phyloP scores from a whole-genome alignment of 495 filamentous ascomycete species.

The Bathelium albidoporum region DNA sequence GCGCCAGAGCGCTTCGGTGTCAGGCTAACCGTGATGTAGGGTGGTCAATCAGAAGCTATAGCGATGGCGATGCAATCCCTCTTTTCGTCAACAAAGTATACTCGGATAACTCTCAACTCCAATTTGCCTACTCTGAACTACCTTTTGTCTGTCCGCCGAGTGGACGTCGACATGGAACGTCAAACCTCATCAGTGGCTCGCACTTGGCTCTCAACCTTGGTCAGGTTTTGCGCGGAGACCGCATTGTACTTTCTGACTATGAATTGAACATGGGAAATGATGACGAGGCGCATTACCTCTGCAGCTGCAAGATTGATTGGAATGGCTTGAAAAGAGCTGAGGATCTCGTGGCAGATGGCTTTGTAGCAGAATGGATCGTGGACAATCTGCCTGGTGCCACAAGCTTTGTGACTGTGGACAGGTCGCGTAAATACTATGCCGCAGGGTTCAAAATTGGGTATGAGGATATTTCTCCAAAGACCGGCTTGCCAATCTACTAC shows the following conservation, averaged over 20 bases:
- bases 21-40: constrained; percentile 26
- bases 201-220: constrained; percentile 84
- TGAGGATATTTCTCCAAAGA: constrained; percentile 51
- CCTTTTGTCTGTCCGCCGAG: constrained; percentile 85
- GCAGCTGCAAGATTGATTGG: constrained; percentile 54
- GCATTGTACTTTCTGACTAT: constrained; percentile 84
- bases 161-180: constrained; percentile 55
- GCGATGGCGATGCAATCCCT: constrained; percentile 68
- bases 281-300: constrained; percentile 65
- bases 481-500: constrained; percentile 57
- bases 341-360: constrained; percentile 69
- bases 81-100: constrained; percentile 94
- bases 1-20: constrained; percentile 39
- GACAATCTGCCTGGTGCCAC: constrained; percentile 92
- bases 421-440: constrained; percentile 81
- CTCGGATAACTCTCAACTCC: constrained; percentile 82
- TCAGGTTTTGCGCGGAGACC: constrained; percentile 83
- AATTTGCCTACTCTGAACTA: constrained; percentile 89
- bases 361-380: constrained; percentile 92
- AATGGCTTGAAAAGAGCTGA: constrained; percentile 59
- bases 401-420: constrained; percentile 84
- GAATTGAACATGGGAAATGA: constrained; percentile 74
- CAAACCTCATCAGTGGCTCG: constrained; percentile 66
- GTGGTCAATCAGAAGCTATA: constrained; percentile 63
- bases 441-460: constrained; percentile 91